Base-by-base conservation (phyloP, 768 basidiomycete genomes). In the Boletus pseudo-olivaceus region DNA sequence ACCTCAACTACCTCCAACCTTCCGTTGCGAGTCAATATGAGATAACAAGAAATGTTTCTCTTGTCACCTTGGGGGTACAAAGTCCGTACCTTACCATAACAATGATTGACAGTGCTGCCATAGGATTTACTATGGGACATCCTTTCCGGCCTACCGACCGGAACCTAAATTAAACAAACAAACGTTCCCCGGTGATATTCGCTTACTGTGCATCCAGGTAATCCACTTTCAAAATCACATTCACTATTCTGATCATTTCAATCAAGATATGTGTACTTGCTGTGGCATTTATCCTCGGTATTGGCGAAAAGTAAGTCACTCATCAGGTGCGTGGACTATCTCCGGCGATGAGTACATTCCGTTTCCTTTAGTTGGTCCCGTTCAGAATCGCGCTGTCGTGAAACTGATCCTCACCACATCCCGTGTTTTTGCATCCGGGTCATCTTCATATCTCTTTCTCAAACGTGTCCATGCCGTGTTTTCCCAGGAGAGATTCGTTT, bases 401-500 rank as follows among this genome's bases (percentile, higher is more conserved):
- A 46, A 54, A 55, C 45, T 63, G 19, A 56, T 60, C 32, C 19
- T 63, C 35, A 46, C 42, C 43, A 19, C 52, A 44, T 52, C 58
- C 54, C 60, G 57, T 57, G 30, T 67, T n/a, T 33, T 65, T n/a
- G 51, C 67, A 37, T 55, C 59, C 7, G 55, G 67, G 6, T 60
- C 64, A 3, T 73, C 73, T 0, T 70, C 68, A 0, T 64, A 71
- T 37, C 69, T 76, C 44, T 74, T 76, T 56, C 70, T 75, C 59
- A 65, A 72, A 45, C 69, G 75, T 12, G 64, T 72, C n/a, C 67
- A 72, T 38, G 75, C 72, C 2, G 62, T 75, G 9, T 74, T 69
- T 56, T 43, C 63, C 34, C 27, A 59, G 7, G 59, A 67, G 59
- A 67, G 35, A 42, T 23, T 56, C 26, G 48, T 72, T 39, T 33